Conservation (phyloP, 805 yeast genomes). For the Isabelozyma heimii region DNA sequence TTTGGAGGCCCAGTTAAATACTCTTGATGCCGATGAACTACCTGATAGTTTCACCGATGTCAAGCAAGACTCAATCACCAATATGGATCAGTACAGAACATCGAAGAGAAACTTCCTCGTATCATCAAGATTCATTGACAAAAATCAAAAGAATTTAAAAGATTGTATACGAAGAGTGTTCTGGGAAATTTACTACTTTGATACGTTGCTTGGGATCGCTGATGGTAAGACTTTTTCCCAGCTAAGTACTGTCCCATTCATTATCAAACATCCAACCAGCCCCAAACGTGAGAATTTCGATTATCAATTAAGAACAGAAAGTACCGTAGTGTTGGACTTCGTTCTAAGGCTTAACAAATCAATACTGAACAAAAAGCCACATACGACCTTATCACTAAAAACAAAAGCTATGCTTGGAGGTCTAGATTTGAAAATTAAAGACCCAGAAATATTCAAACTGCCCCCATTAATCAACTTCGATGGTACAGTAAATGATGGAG, state of each 20-base stretch:
- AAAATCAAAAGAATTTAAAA: conserved; percentile 12
- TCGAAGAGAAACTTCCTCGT: neutral
- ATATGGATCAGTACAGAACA: neutral
- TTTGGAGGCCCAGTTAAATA: neutral
- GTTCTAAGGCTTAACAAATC: conserved; percentile 47
- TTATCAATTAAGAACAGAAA: conserved; percentile 22
- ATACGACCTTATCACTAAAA: conserved; percentile 25
- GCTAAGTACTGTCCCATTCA: conserved; percentile 31
- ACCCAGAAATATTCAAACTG: conserved; percentile 40
- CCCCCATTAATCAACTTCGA: conserved; percentile 41
- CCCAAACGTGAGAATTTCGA: conserved; percentile 40
- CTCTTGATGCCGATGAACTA: neutral
- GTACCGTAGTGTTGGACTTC: conserved; percentile 9
- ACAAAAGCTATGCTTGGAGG: conserved; percentile 48
- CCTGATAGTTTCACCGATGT: neutral
- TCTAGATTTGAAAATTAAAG: conserved; percentile 46
- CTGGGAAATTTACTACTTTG: neutral
- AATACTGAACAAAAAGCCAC: conserved; percentile 39
- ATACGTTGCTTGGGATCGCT: neutral
- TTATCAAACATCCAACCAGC: conserved; percentile 37
- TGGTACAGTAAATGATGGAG: conserved; percentile 52
- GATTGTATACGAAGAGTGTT: neutral
- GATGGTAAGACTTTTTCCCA: conserved; percentile 14
- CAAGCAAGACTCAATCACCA: neutral
- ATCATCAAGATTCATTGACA: conserved; percentile 9